phyloP scores from a whole-genome alignment of 345 rosid genomes.

The Chamaenerion angustifolium region DNA sequence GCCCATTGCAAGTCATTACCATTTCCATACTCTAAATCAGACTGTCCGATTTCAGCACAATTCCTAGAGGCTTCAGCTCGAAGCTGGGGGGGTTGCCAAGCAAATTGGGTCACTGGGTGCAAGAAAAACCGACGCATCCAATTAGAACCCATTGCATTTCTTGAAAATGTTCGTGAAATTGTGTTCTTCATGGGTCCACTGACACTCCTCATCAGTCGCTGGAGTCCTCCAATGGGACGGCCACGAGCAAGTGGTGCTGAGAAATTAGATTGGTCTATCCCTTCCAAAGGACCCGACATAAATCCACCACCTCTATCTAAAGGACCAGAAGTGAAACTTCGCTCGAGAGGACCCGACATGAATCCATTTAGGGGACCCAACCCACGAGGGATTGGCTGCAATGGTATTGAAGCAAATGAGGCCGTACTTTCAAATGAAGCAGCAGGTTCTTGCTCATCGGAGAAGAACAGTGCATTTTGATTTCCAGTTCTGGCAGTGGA shows the following conservation, averaged over 20 bases:
- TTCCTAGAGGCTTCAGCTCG: constrained; percentile 42
- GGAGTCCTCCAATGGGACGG: constrained; percentile 51
- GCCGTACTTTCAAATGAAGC: constrained; percentile 96
- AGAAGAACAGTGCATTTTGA: constrained; percentile 53
- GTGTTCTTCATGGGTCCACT: constrained; percentile 84
- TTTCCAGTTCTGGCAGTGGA: constrained; percentile 87
- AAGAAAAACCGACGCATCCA: constrained; percentile 77
- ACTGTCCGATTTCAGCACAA: constrained; percentile 41
- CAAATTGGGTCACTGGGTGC: constrained; percentile 53
- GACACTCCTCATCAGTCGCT: constrained; percentile 67
- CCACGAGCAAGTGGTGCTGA: constrained; percentile 83
- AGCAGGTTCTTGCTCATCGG: constrained; percentile 75
- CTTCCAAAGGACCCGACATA: constrained; percentile 96
- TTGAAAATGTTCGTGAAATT: constrained; percentile 70
- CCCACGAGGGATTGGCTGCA: constrained; percentile 85
- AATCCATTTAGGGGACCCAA: constrained; percentile 81
- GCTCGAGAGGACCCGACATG: constrained; percentile 90
- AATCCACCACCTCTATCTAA: constrained; percentile 71
- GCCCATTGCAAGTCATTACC: constrained; percentile 91
- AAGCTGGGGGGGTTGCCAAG: constrained; percentile 57
- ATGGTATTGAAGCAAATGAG: constrained; percentile 79
- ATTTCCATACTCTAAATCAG: constrained; percentile 40
- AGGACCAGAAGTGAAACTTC: constrained; percentile 88
- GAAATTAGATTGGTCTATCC: constrained; percentile 62
- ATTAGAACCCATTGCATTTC: constrained; percentile 45